Base-by-base conservation (phyloP, 2,329 filamentous ascomycete species). In the Talaromyces funiculosus region DNA sequence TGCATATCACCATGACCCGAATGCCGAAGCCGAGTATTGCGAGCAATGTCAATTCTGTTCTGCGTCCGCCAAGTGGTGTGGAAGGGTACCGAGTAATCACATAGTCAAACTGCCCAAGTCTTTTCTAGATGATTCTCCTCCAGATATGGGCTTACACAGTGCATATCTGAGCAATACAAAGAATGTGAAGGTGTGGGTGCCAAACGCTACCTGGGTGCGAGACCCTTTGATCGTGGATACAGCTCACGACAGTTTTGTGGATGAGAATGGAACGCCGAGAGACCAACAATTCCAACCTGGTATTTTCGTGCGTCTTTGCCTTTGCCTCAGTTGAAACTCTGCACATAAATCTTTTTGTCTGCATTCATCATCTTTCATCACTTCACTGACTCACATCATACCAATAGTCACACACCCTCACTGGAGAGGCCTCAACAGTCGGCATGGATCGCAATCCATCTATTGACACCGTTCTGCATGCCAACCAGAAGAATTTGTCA, bases 221-320 rank as follows among this genome's bases (percentile, higher is more conserved):
- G 62, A 65, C 40, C 62, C 63, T 14, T 60, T 65, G 16, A 57
- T 64, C 10, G 62, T 65, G 12, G 59, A 59, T 51, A 29, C 62
- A 53, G 57, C 57, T 24, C 53, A 53, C 9, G 43, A 63, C 14
- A 51, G 18, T 12, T 38, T 49, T 37, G 35, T 18, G 29, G 45
- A 42, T 37, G 61, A 57, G 16, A 57, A 57, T 18, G 4, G 12
- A 14, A 9, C 10, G 9, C 53, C 38, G 10, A 60, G 57, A 53
- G 55, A 57, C 10, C 22, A 57, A 22, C 53, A 22, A 6, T 57
- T 56, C n/a, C 38, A 45, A 33, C 53, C 57, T 40, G 53, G 43
- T 22, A 45, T 62, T 22, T 60, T 60, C 53, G 61, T 62, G 31
- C 38, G 61, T 62, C 3, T 22, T 10, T 6, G 22, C 49, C n/a